Base-by-base conservation (phyloP, 2,329 filamentous ascomycete genomes). In the Sporothrix mexicana region DNA sequence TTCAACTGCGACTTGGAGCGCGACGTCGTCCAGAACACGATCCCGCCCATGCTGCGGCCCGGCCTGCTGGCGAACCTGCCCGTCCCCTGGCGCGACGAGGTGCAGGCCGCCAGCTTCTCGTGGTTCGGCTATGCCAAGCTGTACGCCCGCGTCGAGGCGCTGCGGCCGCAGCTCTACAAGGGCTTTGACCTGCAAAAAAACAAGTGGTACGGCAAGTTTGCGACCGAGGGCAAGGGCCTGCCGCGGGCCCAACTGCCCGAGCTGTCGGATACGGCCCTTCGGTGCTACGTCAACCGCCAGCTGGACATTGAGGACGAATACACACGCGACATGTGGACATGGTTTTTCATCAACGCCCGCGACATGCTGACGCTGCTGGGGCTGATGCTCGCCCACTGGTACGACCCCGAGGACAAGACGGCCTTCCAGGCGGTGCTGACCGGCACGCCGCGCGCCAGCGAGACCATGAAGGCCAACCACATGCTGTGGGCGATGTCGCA, bases 121-220 rank as follows among this genome's bases (percentile, higher is more conserved):
- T 61, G 57, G 57, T 41, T 61, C 15, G 57, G 57, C 23, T 61
- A 61, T 15, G 57, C 57, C 25, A 61, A 61, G 15, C 15, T 61
- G 57, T 61, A 55, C 20, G 53, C 53, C 8, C 53, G 53, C 25
- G 53, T 55, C 53, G 53, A 55, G 53, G 12, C 53, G 10, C 53
- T 55, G 25, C 30, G 23, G 12, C 57, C 57, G 6, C 57, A 61
- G 57, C 25, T 61, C 12, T 61, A 61, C 57, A 61, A 61, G 57
- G 57, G 57, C 23, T 61, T 61, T 15, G 57, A 61, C 13, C 57
- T 61, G 3, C 57, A 61, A 4, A 61, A 61, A 25, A 61, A 61
- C 57, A 61, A 61, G 30, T 61, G 57, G 57, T 61, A 61, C 25
- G 57, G 57, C 57, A 61, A 61, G 30, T 61, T 61, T 61, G 57